Base-by-base conservation (phyloP, 2,329 filamentous ascomycete genomes). In the Davidsoniella eucalypti region DNA sequence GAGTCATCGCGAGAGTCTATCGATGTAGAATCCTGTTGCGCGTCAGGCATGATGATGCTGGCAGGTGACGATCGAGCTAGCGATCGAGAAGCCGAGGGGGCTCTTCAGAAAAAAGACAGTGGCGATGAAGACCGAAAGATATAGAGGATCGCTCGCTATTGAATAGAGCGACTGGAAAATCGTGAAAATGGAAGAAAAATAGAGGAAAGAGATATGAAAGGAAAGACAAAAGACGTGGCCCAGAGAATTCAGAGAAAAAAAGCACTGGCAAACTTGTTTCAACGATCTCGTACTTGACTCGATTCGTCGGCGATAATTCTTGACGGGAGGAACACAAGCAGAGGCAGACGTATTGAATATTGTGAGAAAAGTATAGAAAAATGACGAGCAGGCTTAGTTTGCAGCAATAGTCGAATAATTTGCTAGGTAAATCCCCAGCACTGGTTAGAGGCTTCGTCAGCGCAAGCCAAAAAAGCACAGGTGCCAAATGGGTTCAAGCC, bases 1-100 rank as follows among this genome's bases (percentile, higher is more conserved):
- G 66, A 63, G 48, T 69, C 69, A 56, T 78, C 73, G 58, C 73
- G 69, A 38, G 73, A 75, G 53, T 67, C 63, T 57, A 77, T 71
- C 44, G 73, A 76, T 63, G 75, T 72, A 60, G 51, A 53, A 26
- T 53, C 51, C 37, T 46, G 49, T 39, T 53, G 43, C 44, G 51
- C 51, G 51, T 73, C 70, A 59, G 69, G 65, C 71, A 74, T 75
- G 56, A 55, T 63, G 29, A 12, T 12, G 59, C 55, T 5, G 23
- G 42, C n/a, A 29, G 5, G 33, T 23, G 38, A 42, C 23, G 47
- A 29, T 18, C 9, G 23, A 17, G 25, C 12, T 29, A 18, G 36
- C 8, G 39, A 40, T 17, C 18, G 9, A 38, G 17, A 33, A 25
- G 25, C 42, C 36, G n/a, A 36, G 12, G 18, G 14, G 29, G 18